Evolutionary conservation across 768 basidiomycete genomes (phyloP).

Genomic region (Pulveroboletus sp.): DNA sequence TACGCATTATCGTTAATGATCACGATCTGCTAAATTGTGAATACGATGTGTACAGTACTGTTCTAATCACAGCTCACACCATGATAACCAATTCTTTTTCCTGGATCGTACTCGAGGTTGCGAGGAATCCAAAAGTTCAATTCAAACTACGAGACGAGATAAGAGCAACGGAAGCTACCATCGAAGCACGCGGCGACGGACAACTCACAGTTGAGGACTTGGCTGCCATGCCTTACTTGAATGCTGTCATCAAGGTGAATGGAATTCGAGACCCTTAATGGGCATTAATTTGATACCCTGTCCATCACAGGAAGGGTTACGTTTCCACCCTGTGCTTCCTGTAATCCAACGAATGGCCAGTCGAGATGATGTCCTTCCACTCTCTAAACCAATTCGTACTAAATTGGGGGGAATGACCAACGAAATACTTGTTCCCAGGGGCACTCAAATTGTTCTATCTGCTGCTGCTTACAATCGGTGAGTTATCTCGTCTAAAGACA

Average conservation of each 20-base stretch:
- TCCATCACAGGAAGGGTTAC: slow-evolving; percentile 41
- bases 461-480: slow-evolving; percentile 59
- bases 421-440: slow-evolving; percentile 48
- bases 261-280: no score
- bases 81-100: slow-evolving; percentile 53
- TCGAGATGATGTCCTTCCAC: slow-evolving; percentile 57
- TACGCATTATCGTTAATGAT: not conserved
- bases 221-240: slow-evolving; percentile 48
- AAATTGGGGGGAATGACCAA: slow-evolving; percentile 40
- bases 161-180: not conserved
- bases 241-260: slow-evolving; percentile 32
- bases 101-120: slow-evolving; percentile 63
- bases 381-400: slow-evolving; percentile 49
- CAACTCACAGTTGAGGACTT: slow-evolving; percentile 34
- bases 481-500: not conserved
- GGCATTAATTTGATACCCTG: not conserved
- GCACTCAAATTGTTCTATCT: slow-evolving; percentile 47
- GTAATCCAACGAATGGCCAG: slow-evolving; percentile 48
- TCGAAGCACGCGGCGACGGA: not conserved
- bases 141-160: slow-evolving; percentile 46
- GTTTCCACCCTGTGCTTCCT: slow-evolving; percentile 46
- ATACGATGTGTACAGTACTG: slow-evolving; percentile 31
- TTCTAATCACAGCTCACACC: slow-evolving; percentile 53
- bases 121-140: slow-evolving; percentile 55
- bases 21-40: not conserved